A percentile compares a stretch with the other conserved stretches of the same genome.
phyloP scores from a whole-genome alignment of 2,329 filamentous ascomycete genomes.

The Aspergillus tamarii region DNA sequence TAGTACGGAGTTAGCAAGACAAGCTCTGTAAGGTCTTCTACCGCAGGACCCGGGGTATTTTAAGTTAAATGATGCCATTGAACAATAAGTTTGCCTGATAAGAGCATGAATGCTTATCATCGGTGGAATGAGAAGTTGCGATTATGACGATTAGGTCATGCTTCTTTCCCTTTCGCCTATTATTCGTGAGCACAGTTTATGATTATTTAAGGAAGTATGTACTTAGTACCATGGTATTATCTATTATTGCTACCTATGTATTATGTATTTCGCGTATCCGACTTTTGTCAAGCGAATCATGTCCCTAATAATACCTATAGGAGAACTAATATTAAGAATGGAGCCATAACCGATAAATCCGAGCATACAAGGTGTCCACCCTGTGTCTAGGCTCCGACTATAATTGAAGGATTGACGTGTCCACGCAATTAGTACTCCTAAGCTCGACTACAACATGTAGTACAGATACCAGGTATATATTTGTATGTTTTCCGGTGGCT shows the following conservation, averaged over 20 bases:
- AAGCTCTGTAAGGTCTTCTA: not conserved
- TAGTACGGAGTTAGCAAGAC: not conserved
- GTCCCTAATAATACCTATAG: slow-evolving; percentile 1
- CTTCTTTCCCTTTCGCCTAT: too few relatives aligned
- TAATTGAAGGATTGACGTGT: slow-evolving; percentile 11
- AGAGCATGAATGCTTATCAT: not conserved
- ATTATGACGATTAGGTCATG: not conserved
- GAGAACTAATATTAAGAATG: slow-evolving; percentile 9
- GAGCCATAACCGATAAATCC: slow-evolving; percentile 13
- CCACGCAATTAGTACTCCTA: slow-evolving; percentile 4
- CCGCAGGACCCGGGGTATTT: not conserved
- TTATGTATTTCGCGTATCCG: slow-evolving; percentile 1
- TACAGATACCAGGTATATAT: not conserved
- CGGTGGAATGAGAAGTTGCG: not conserved
- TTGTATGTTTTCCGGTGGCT: not conserved
- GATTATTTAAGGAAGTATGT: not conserved
- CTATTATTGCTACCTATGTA: slow-evolving; percentile 2
- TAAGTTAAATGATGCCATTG: not conserved
- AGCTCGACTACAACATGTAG: slow-evolving; percentile 1
- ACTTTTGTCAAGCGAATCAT: slow-evolving; percentile 1
- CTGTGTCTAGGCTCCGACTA: slow-evolving; percentile 17
- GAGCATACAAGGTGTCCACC: slow-evolving; percentile 10
- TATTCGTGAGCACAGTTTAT: too few relatives aligned
- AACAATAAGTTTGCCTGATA: not conserved
- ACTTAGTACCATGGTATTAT: not conserved